A percentile compares a stretch with the other conserved stretches of the same genome.
Conservation (phyloP, 257 asterid species). For the Solanum gracilifrons region DNA sequence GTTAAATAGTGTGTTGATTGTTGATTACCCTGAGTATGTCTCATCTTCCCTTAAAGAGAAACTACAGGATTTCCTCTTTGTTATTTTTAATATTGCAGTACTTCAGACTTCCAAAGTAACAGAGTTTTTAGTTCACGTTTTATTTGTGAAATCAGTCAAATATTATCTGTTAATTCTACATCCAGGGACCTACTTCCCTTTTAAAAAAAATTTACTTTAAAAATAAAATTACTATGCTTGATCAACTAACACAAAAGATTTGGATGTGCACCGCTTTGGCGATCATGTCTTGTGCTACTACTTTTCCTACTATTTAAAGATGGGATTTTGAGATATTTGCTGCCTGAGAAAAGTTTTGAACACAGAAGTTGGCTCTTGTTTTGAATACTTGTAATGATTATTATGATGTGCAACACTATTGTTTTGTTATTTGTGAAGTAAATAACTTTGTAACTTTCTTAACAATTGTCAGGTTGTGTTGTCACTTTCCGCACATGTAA, state of each 20-base stretch:
- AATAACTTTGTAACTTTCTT: not conserved
- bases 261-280: not conserved
- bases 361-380: not conserved
- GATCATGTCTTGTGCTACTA: not conserved
- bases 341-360: not conserved
- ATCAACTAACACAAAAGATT: not conserved
- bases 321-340: not conserved
- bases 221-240: not conserved
- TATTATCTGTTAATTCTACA: not conserved
- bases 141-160: not conserved
- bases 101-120: not conserved
- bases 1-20: not conserved
- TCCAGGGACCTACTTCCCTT: not conserved
- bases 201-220: not conserved
- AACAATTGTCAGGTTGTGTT: not conserved
- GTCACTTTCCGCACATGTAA: not conserved
- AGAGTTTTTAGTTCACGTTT: not conserved
- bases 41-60: not conserved
- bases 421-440: not conserved
- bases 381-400: not conserved
- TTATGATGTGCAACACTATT: not conserved
- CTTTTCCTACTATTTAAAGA: not conserved
- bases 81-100: not conserved
- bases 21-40: not conserved
- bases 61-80: not conserved